Evolutionary conservation across 306 rosid species (phyloP), one percentile per base, ranked within the genome.

Genomic region (Astragalus membranaceus): DNA sequence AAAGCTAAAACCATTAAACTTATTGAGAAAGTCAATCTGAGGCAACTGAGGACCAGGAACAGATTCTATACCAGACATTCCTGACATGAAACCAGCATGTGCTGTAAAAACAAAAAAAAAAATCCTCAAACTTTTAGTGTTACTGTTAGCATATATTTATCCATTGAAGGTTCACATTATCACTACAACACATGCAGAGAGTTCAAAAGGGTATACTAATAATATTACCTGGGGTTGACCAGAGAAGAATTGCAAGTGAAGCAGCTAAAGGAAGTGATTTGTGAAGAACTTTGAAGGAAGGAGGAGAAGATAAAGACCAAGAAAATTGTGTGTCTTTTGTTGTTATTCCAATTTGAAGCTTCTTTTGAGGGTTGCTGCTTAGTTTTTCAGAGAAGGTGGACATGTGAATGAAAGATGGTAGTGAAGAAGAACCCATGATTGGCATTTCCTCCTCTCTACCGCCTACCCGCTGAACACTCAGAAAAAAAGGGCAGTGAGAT

Each of bases 21-120:
- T 86, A 14, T 72, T 83, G 64, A 93, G 88, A 64, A 93, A 93
- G 68, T 93, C 98, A 37, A 93, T 83, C 76, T 85, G 77, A 37
- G 98, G 98, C 6, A 93, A 77, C 81, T 88, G 63, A 56, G 97
- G 98, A 54, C 98, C 98, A 37, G 96, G 96, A 81, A 90, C 14
- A 39, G 98, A 86, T 73, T 93, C 98, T 73, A 93, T 16, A 69
- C 98, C 98, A 3, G 96, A 9, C 17, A 76, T 85, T 75, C 98
- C 98, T 7, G 96, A 93, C 76, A 93, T 82, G 46, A 93, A 64
- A 61, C 98, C 98, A 16, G 97, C 98, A 73, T 84, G 76, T 35
- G 90, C 98, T 90, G 94, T 74, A 78, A 74, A 49, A 13, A 0
- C 11, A 0, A 3, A 13, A 0, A 20, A 0, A 3, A 57, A 75